Conservation (phyloP, 2,329 filamentous ascomycete species). For the Diplodia sapinea region DNA sequence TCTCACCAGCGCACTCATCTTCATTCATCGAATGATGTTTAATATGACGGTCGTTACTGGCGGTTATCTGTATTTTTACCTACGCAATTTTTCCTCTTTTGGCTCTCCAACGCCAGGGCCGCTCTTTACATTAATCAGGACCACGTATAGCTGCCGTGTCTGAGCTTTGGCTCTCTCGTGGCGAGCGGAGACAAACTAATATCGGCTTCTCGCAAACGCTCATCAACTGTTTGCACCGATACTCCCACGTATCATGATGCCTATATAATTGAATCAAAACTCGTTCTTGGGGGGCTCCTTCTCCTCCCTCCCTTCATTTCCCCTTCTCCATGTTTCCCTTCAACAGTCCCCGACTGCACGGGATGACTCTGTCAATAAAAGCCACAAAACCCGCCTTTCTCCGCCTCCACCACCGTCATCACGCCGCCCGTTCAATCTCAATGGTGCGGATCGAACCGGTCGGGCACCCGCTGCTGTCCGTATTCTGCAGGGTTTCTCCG, state of each 20-base stretch:
- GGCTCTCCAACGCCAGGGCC: conserved; percentile 6
- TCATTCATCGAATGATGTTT: background rate
- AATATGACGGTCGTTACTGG: background rate
- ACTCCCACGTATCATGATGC: background rate
- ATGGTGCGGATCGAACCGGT: too few species aligned
- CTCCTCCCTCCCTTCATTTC: too few species aligned
- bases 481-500: too few species aligned
- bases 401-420: background rate
- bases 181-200: background rate
- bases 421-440: too few species aligned
- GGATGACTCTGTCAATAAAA: too few species aligned
- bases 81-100: background rate
- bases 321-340: too few species aligned
- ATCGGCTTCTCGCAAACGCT: background rate
- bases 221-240: background rate
- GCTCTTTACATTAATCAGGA: background rate
- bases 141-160: background rate
- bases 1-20: background rate
- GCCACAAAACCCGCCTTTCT: background rate
- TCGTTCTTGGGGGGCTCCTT: too few species aligned
- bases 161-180: background rate
- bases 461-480: too few species aligned
- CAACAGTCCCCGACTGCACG: too few species aligned
- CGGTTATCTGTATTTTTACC: conserved; percentile 16
- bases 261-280: background rate